Evolutionary conservation across 306 rosid genomes (phyloP).

Genomic region (Mimosa bimucronata): DNA sequence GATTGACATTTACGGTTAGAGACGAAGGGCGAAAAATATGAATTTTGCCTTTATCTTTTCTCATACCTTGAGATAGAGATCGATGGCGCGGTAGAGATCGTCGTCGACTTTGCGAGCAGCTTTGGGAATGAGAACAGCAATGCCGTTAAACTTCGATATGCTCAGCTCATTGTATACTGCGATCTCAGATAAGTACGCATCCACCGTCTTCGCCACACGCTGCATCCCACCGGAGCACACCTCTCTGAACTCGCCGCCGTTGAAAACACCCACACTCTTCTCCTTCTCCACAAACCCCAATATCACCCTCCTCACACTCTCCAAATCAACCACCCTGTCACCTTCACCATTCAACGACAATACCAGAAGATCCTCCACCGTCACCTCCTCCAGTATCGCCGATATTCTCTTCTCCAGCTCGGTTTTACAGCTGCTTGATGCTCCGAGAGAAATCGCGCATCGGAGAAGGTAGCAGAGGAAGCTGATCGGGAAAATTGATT

Average conservation of each 20-base stretch:
- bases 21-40: too few relatives aligned
- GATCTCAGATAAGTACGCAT: slow-evolving; percentile 63
- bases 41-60: background rate
- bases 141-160: slow-evolving; percentile 73
- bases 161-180: slow-evolving; percentile 59
- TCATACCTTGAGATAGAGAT: slow-evolving; percentile 71
- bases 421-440: slow-evolving; percentile 54
- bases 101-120: slow-evolving; percentile 70
- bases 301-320: slow-evolving; percentile 64
- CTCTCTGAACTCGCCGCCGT: slow-evolving; percentile 52
- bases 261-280: slow-evolving; percentile 67
- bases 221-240: slow-evolving; percentile 56
- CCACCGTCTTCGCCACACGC: slow-evolving; percentile 65
- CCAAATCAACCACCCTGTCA: slow-evolving; percentile 72
- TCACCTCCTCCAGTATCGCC: slow-evolving; percentile 66
- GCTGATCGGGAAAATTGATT: slow-evolving; percentile 65
- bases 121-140: slow-evolving; percentile 61
- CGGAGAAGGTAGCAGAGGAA: slow-evolving; percentile 84
- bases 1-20: too few relatives aligned
- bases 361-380: slow-evolving; percentile 70
- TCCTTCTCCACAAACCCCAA: slow-evolving; percentile 69
- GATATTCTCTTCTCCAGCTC: slow-evolving; percentile 74
- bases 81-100: slow-evolving; percentile 76
- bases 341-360: slow-evolving; percentile 73
- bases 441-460: slow-evolving; percentile 56